Evolutionary conservation across 164 flowering plant species (phyloP), one percentile per base, ranked within the genome.

Genomic region (Umbellularia californica): DNA sequence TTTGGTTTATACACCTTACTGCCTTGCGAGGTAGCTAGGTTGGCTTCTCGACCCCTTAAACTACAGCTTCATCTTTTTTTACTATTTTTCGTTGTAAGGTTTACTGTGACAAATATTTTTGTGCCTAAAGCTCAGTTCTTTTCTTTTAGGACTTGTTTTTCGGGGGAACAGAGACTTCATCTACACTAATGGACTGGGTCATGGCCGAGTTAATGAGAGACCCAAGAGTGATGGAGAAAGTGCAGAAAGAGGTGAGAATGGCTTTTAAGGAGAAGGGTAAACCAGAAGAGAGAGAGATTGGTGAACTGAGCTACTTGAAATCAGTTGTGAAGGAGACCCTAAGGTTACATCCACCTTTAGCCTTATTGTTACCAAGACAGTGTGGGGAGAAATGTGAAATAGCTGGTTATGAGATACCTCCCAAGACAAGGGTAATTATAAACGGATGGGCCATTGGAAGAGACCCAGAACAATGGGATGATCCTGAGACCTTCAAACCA

Each of bases 201-300:
- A 70, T 75, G 73, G 9, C 73, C 4, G 77, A 70, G 33, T 23
- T 75, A 73, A 70, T 70, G 52, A 70, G 66, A 62, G 63, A 70
- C n/a, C 69, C 73, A 22, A 62, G 27, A 50, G 58, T 75, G 9
- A 70, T 70, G 73, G 73, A 70, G 63, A 75, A 70, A 67, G 73
- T 69, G 3, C 77, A 75, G 27, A 69, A 64, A 6, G 77, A 75
- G 62, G 73, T 75, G 30, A 75, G 77, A n/a, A 19, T 50, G 20
- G 50, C 64, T 7, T 5, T 70, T 2, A 15, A 19, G 17, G 73
- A 67, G 13, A 75, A 62, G 41, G 47, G 25, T 47, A 75, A 33
- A 1, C n/a, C 64, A 0, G 63, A 64, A 5, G 73, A 75, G 69
- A 68, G 28, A n/a, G 17, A 64, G 14, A 64, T 24, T 4, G 22